Percentiles rank a stretch among this genome's conserved stretches.
phyloP scores from a whole-genome alignment of 1,139 yeast species.

The Kodamaea suecica region DNA sequence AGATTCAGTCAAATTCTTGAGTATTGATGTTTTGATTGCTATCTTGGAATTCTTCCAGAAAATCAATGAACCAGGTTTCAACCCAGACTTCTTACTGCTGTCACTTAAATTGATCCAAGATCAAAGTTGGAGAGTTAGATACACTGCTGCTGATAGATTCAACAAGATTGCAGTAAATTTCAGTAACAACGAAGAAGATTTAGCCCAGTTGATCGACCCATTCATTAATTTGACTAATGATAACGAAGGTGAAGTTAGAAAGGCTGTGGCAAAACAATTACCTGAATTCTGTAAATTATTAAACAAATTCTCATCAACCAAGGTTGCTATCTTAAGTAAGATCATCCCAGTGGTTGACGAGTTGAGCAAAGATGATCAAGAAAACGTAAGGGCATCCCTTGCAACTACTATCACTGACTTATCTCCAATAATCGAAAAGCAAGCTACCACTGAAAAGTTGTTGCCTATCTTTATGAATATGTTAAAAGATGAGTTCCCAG shows the following conservation, averaged over 20 bases:
- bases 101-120: constrained; percentile 74
- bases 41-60: constrained; percentile 62
- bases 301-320: constrained; percentile 39
- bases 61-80: constrained; percentile 55
- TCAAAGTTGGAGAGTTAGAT: constrained; percentile 97
- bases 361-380: constrained; percentile 87
- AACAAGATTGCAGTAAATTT: constrained; percentile 70
- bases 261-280: constrained; percentile 88
- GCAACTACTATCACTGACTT: constrained; percentile 86
- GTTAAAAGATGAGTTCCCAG: constrained; percentile 97
- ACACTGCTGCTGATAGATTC: constrained; percentile 93
- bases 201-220: constrained; percentile 59
- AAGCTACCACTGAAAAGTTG: constrained; percentile 75
- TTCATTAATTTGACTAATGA: constrained; percentile 81
- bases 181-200: constrained; percentile 49
- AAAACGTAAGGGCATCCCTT: constrained; percentile 87
- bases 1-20: constrained; percentile 89
- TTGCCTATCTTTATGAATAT: constrained; percentile 87
- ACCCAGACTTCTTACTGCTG: constrained; percentile 54
- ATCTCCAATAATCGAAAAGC: constrained; percentile 84
- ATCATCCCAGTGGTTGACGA: constrained; percentile 82
- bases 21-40: constrained; percentile 81
- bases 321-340: constrained; percentile 58
- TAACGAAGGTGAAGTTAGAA: constrained; percentile 94
- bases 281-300: constrained; percentile 71